These are phyloP conservation scores for Chaetomiaceae sp. DNA, from an alignment of 2,329 filamentous ascomycete genomes.

Conservation along the genomic window DNA sequence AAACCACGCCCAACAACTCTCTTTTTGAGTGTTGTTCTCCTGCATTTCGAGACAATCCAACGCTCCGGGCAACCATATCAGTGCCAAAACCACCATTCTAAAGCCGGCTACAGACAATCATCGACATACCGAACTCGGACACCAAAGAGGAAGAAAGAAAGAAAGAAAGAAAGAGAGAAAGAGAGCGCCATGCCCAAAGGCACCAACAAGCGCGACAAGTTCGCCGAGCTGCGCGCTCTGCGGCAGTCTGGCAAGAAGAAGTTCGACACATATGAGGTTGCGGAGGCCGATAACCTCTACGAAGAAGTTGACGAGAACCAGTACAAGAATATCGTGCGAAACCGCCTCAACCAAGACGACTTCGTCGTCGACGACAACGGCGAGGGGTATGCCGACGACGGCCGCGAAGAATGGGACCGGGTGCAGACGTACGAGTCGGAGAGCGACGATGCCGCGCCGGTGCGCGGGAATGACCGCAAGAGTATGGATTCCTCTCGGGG, in stretches of 20 bases:
- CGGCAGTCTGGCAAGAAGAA: constrained; percentile 88
- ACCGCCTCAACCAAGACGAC: constrained; percentile 86
- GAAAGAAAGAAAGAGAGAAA: constrained; percentile 9
- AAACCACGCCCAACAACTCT: background rate
- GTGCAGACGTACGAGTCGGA: constrained; percentile 65
- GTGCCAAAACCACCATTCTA: background rate
- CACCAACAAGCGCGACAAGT: constrained; percentile 47
- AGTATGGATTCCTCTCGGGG: constrained; percentile 35
- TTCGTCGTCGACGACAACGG: constrained; percentile 99
- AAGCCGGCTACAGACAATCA: background rate
- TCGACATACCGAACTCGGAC: background rate
- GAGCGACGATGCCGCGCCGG: constrained; percentile 61
- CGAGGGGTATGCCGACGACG: constrained; percentile 93
- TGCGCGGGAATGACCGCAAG: constrained; percentile 48
- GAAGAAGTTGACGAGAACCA: constrained; percentile 95
- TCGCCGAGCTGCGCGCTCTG: constrained; percentile 78
- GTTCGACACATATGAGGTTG: constrained; percentile 79
- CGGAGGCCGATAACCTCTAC: constrained; percentile 80
- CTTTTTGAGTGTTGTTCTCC: background rate
- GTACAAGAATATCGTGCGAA: constrained; percentile 92
- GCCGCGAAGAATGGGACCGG: constrained; percentile 88
- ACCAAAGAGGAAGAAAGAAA: background rate
- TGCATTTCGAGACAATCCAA: background rate
- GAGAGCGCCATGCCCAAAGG: constrained; percentile 38
- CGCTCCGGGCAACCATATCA: background rate